Percentiles rank a stretch among this genome's conserved stretches.
phyloP scores from a whole-genome alignment of 2,329 filamentous ascomycete species.

The Aureobasidium sp. region DNA sequence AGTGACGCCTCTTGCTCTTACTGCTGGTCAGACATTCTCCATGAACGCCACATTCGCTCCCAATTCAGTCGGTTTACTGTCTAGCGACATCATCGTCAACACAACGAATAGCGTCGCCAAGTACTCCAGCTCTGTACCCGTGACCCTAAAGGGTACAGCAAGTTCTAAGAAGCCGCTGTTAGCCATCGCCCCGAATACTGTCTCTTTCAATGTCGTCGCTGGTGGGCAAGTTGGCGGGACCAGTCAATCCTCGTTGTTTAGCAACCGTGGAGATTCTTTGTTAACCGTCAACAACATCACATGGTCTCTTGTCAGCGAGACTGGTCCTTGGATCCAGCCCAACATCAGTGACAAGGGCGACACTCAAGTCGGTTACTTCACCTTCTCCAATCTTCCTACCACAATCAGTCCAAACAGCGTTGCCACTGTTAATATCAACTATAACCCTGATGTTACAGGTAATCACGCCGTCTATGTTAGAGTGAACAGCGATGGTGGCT shows the following conservation, averaged over 20 bases:
- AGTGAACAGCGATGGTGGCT: conserved; percentile 47
- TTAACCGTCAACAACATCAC: conserved; percentile 41
- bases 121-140: conserved; percentile 41
- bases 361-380: conserved; percentile 43
- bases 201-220: conserved; percentile 46
- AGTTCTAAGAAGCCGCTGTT: conserved; percentile 42
- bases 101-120: conserved; percentile 42
- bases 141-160: conserved; percentile 45
- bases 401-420: conserved; percentile 36
- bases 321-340: conserved; percentile 40
- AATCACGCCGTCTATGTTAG: conserved; percentile 45
- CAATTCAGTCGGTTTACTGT: conserved; percentile 40
- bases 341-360: conserved; percentile 27
- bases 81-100: conserved; percentile 42
- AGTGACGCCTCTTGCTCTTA: conserved; percentile 29
- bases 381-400: conserved; percentile 40
- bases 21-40: conserved; percentile 35
- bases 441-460: conserved; percentile 41
- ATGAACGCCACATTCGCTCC: conserved; percentile 40
- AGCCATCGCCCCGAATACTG: conserved; percentile 39
- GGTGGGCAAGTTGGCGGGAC: conserved; percentile 32
- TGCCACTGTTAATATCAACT: conserved; percentile 39
- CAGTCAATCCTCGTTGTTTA: conserved; percentile 41
- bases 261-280: conserved; percentile 43
- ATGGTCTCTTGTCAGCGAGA: conserved; percentile 39